These are phyloP conservation scores for Tetrapisispora iriomotensis DNA, from an alignment of 805 yeast genomes.

Conservation along the genomic window DNA sequence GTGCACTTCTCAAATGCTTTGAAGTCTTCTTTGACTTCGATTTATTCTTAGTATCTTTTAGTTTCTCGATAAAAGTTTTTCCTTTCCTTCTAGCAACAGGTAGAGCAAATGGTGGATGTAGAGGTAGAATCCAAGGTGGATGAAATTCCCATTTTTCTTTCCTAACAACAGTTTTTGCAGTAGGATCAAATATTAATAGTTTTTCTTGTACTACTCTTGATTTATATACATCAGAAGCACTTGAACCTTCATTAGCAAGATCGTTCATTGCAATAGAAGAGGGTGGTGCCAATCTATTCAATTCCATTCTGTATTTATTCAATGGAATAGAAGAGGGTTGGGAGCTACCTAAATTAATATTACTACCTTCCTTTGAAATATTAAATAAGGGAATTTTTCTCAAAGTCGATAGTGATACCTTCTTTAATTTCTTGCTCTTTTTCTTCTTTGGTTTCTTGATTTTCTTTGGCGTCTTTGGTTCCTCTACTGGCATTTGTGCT, in stretches of 20 bases:
- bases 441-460: constrained; percentile 12
- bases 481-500: constrained; percentile 12
- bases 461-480: constrained; percentile 13
- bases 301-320: constrained; percentile 1
- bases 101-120: constrained; percentile 23
- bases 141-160: constrained; percentile 25
- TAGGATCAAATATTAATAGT: constrained; percentile 7
- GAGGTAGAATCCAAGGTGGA: constrained; percentile 29
- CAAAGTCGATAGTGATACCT: constrained; percentile 18
- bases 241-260: constrained; percentile 7
- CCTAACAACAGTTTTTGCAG: constrained; percentile 19
- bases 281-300: constrained; percentile 1
- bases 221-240: neutral
- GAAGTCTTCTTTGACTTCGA: constrained; percentile 1
- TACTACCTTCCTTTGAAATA: constrained; percentile 7
- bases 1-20: constrained; percentile 3
- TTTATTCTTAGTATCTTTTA: constrained; percentile 2
- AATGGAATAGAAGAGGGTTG: neutral
- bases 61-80: constrained; percentile 3
- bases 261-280: constrained; percentile 10
- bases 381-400: constrained; percentile 23
- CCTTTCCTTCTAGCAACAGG: constrained; percentile 24
- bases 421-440: constrained; percentile 15
- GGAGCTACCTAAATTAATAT: neutral
- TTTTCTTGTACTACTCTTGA: neutral